These are phyloP conservation scores for apple (Malus domestica) DNA, from an alignment of 306 rosid species.

Conservation along the genomic window ASM211411v1 NC_041804.1:6755001-6755500, in stretches of 20 bases:
- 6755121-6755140: slow-evolving; percentile 13
- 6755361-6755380: slow-evolving; percentile 4
- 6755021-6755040: slow-evolving; percentile 8
- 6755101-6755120: slow-evolving; percentile 17
- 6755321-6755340: slow-evolving; percentile 13
- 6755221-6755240: background rate
- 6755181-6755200: slow-evolving; percentile 6
- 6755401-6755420: slow-evolving; percentile 14
- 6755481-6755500: slow-evolving; percentile 12
- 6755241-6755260: background rate
- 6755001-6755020: slow-evolving; percentile 33
- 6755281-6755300: slow-evolving; percentile 11
- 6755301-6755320: slow-evolving; percentile 22
- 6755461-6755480: background rate
- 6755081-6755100: background rate
- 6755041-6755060: slow-evolving; percentile 6
- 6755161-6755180: slow-evolving; percentile 12
- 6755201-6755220: slow-evolving; percentile 3
- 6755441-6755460: background rate
- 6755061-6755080: slow-evolving; percentile 16
- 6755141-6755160: slow-evolving; percentile 27
- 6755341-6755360: slow-evolving; percentile 13
- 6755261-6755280: background rate
- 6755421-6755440: background rate
- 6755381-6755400: background rate